These are phyloP conservation scores for Termitomyces sp. DNA, from an alignment of 768 basidiomycete genomes.

Conservation along the genomic window DNA sequence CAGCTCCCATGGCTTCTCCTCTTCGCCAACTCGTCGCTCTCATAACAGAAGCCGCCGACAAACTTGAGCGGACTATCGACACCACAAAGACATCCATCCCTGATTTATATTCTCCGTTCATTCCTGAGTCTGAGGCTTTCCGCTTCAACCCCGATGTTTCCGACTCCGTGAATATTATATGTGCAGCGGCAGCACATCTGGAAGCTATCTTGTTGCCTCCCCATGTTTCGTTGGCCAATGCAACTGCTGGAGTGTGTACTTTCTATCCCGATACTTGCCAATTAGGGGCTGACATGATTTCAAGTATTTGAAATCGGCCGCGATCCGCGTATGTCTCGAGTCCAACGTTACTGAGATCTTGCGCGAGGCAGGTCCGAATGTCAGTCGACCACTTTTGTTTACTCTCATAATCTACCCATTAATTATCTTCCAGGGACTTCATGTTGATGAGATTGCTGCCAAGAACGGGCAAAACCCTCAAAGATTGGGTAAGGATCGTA, in stretches of 20 bases:
- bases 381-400: neutral
- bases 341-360: slow-evolving; percentile 35
- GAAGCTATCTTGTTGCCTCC: too few relatives aligned
- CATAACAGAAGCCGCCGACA: neutral
- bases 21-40: neutral
- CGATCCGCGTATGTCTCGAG: slow-evolving; percentile 24
- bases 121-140: neutral
- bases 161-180: neutral
- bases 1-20: neutral
- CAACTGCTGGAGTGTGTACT: too few relatives aligned
- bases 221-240: too few relatives aligned
- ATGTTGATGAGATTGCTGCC: neutral
- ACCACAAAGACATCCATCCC: neutral
- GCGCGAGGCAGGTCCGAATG: slow-evolving; percentile 31
- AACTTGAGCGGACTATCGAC: neutral
- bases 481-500: neutral
- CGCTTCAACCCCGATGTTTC: neutral
- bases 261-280: too few relatives aligned
- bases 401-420: neutral
- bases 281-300: too few relatives aligned
- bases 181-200: too few relatives aligned
- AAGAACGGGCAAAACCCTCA: neutral
- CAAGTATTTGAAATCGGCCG: neutral
- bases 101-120: neutral
- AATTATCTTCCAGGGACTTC: neutral